Percentiles rank a stretch among this genome's conserved stretches.
Conservation (phyloP, 768 basidiomycete species). For the Dioszegia hungarica region DNA sequence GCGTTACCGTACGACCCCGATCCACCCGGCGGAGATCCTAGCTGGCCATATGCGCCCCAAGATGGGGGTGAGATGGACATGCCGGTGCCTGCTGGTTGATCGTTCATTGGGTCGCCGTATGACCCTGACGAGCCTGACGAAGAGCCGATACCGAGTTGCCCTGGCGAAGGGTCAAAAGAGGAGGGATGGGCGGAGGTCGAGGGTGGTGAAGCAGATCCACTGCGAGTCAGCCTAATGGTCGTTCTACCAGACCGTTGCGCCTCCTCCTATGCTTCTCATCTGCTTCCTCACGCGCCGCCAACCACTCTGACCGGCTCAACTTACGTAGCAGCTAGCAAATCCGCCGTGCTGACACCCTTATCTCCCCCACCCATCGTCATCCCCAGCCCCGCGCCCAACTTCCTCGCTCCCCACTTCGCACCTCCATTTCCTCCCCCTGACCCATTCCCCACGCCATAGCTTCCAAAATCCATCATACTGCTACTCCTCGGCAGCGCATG, state of each 20-base stretch:
- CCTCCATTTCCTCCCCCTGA: not conserved
- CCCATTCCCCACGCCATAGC: not conserved
- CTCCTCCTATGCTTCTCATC: no score
- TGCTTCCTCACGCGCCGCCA: no score
- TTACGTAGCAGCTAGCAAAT: not conserved
- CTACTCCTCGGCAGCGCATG: constrained; percentile 1
- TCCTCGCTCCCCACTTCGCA: not conserved
- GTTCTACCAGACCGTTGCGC: not conserved
- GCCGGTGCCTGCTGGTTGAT: constrained; percentile 2
- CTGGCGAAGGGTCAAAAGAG: constrained; percentile 2
- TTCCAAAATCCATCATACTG: constrained; percentile 9
- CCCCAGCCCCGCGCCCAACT: not conserved
- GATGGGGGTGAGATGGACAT: constrained; percentile 37
- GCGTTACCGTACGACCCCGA: not conserved
- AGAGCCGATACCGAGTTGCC: not conserved
- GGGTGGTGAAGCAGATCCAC: not conserved
- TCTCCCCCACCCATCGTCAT: not conserved
- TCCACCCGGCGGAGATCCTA: not conserved
- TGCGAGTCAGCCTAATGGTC: not conserved
- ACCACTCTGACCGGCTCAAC: not conserved
- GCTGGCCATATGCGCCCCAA: constrained; percentile 17
- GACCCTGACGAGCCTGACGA: not conserved
- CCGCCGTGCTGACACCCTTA: not conserved
- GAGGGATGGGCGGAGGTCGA: constrained; percentile 4
- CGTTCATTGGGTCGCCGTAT: not conserved